A percentile compares a stretch with the other conserved stretches of the same genome.
These are phyloP conservation scores for Suillus cothurnatus DNA, from an alignment of 768 basidiomycete species.

Conservation along the genomic window DNA sequence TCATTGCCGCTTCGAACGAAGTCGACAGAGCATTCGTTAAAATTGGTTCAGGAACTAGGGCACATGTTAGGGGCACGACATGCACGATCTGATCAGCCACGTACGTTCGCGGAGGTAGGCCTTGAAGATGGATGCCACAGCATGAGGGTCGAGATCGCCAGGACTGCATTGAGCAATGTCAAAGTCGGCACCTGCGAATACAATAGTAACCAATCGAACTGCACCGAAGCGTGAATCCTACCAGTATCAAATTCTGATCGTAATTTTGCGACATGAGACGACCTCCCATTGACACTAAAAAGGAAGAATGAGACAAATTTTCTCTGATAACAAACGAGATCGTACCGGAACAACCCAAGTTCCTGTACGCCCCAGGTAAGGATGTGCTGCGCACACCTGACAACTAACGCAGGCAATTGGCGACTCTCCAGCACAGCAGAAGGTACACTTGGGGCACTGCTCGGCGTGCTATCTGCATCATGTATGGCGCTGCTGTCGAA, in stretches of 20 bases:
- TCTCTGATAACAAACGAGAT: slow-evolving; percentile 9
- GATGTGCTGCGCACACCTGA: slow-evolving; percentile 82
- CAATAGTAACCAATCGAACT: slow-evolving; percentile 12
- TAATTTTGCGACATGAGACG: slow-evolving; percentile 76
- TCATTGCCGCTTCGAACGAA: slow-evolving; percentile 78
- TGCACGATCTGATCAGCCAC: slow-evolving; percentile 34
- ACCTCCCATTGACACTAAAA: slow-evolving; percentile 77
- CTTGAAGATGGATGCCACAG: slow-evolving; percentile 91
- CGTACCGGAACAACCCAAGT: slow-evolving; percentile 84
- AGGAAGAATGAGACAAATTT: slow-evolving; percentile 13
- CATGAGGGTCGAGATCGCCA: slow-evolving; percentile 91
- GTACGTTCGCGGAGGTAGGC: slow-evolving; percentile 89
- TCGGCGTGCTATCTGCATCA: background rate
- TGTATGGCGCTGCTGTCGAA: slow-evolving; percentile 3
- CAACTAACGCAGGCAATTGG: slow-evolving; percentile 72
- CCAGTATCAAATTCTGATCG: slow-evolving; percentile 84
- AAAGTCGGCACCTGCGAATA: slow-evolving; percentile 76
- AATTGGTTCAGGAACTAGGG: slow-evolving; percentile 82
- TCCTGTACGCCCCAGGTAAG: slow-evolving; percentile 83
- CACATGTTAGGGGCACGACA: slow-evolving; percentile 3
- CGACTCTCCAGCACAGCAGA: slow-evolving; percentile 46
- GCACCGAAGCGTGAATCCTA: slow-evolving; percentile 23
- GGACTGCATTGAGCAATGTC: slow-evolving; percentile 78
- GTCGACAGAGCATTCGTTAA: slow-evolving; percentile 72
- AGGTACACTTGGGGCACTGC: slow-evolving; percentile 19